These are phyloP conservation scores for Candida chauliodis DNA, from an alignment of 805 yeast genomes.

Conservation along the genomic window DNA sequence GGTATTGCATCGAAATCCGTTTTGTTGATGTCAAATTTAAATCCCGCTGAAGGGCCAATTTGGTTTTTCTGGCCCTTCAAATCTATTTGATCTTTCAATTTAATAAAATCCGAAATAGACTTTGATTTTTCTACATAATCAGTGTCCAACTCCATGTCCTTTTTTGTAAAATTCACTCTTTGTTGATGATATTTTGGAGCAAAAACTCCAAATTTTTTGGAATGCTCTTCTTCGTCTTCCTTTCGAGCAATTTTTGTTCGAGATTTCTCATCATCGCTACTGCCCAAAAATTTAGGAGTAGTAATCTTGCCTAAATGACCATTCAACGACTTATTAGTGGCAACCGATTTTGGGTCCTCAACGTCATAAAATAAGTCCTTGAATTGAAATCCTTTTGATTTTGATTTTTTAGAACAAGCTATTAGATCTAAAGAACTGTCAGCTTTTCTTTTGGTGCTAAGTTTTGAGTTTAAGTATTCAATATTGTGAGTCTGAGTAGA, in stretches of 20 bases:
- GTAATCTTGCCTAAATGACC: constrained; percentile 35
- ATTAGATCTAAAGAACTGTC: background rate
- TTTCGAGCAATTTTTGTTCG: background rate
- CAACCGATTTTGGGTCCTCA: constrained; percentile 5
- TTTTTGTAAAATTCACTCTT: background rate
- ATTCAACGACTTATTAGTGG: background rate
- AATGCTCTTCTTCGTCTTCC: constrained; percentile 11
- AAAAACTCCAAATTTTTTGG: constrained; percentile 13
- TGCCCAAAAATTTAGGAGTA: constrained; percentile 26
- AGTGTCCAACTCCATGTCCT: constrained; percentile 21
- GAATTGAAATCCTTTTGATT: constrained; percentile 25
- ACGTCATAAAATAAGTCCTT: constrained; percentile 38
- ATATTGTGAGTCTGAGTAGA: constrained; percentile 39
- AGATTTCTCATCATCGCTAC: background rate
- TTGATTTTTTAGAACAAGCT: constrained; percentile 13
- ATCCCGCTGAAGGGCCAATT: constrained; percentile 34
- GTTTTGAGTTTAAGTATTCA: constrained; percentile 23
- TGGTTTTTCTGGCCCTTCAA: constrained; percentile 5
- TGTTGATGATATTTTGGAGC: constrained; percentile 11
- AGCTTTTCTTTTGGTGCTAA: constrained; percentile 20
- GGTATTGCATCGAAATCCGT: constrained; percentile 17
- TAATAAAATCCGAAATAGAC: constrained; percentile 25
- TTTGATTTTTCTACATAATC: constrained; percentile 24
- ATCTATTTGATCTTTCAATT: constrained; percentile 22
- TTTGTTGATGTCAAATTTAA: constrained; percentile 31